A percentile compares a stretch with the other conserved stretches of the same genome.
Conservation (phyloP, 495 filamentous ascomycete genomes). For the Talaromyces borbonicus region DNA sequence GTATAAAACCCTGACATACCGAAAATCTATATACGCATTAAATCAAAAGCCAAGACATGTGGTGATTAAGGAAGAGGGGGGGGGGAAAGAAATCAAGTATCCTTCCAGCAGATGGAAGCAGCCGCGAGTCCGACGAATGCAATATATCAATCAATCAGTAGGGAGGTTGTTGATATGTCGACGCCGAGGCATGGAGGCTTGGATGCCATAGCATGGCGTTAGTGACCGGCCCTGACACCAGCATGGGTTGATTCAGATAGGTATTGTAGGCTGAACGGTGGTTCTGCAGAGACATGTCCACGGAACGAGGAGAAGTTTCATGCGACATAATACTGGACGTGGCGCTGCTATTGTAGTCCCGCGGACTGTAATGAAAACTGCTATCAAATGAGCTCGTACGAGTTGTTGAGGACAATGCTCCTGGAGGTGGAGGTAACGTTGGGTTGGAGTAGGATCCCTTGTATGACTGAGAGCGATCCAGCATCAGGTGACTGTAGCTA, state of each 20-base stretch:
- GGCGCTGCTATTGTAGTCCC: constrained; percentile 2
- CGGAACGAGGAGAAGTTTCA: constrained; percentile 5
- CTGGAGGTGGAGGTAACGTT: not conserved
- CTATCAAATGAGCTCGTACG: constrained; percentile 7
- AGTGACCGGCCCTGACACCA: constrained; percentile 1
- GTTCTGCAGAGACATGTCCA: not conserved
- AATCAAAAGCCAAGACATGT: not conserved
- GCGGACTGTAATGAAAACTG: constrained; percentile 3
- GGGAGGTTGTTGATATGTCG: constrained; percentile 2
- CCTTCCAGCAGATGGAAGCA: no score
- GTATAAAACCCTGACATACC: no score
- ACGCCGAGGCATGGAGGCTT: not conserved
- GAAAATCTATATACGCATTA: no score
- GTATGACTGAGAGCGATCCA: not conserved
- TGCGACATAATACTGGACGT: constrained; percentile 14
- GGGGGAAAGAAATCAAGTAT: no score
- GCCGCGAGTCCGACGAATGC: not conserved
- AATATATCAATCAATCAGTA: not conserved
- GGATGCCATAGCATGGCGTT: constrained; percentile 1
- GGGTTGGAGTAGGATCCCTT: not conserved
- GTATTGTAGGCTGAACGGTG: not conserved
- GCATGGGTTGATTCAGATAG: constrained; percentile 5
- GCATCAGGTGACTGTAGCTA: constrained; percentile 1
- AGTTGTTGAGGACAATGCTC: not conserved
- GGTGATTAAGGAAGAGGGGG: not conserved